phyloP scores from a whole-genome alignment of 352 stramenopile species.

The Pythium apleroticum region DNA sequence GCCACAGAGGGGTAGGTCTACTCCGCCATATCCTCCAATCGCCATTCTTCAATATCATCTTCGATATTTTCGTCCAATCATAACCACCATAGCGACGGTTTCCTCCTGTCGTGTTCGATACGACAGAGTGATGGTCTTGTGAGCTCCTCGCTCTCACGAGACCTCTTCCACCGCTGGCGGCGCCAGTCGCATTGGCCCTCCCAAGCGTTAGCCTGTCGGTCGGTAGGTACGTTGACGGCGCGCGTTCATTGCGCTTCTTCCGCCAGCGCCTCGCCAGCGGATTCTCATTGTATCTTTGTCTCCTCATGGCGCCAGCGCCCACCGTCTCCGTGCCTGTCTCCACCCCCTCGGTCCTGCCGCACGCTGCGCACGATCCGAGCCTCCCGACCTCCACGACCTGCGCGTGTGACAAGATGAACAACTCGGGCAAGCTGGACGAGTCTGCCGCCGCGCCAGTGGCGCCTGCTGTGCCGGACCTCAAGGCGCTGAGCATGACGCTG shows the following conservation, averaged over 20 bases:
- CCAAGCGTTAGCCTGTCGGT: neutral
- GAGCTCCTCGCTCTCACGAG: neutral
- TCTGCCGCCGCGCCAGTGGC: neutral
- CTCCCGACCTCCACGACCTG: neutral
- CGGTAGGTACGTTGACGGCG: neutral
- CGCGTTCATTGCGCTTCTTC: slow-evolving; percentile 24
- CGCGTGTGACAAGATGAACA: slow-evolving; percentile 34
- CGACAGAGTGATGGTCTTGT: slow-evolving; percentile 18
- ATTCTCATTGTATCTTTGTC: neutral
- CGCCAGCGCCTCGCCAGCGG: slow-evolving; percentile 5
- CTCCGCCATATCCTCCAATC: slow-evolving; percentile 11
- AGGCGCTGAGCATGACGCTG: slow-evolving; percentile 68
- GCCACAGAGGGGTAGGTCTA: slow-evolving; percentile 12
- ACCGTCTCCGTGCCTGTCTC: slow-evolving; percentile 19
- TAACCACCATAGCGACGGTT: neutral
- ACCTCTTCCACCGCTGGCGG: neutral
- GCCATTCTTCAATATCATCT: neutral
- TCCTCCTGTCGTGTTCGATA: neutral
- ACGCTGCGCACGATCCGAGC: slow-evolving; percentile 15
- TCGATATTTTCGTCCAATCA: slow-evolving; percentile 17
- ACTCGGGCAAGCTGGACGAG: slow-evolving; percentile 25
- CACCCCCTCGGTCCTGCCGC: slow-evolving; percentile 7
- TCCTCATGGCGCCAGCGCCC: slow-evolving; percentile 25
- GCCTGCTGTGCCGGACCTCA: slow-evolving; percentile 24
- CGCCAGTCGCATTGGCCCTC: neutral